These are phyloP conservation scores for Ceratocystis harringtonii DNA, from an alignment of 2,329 filamentous ascomycete genomes.

Conservation along the genomic window DNA sequence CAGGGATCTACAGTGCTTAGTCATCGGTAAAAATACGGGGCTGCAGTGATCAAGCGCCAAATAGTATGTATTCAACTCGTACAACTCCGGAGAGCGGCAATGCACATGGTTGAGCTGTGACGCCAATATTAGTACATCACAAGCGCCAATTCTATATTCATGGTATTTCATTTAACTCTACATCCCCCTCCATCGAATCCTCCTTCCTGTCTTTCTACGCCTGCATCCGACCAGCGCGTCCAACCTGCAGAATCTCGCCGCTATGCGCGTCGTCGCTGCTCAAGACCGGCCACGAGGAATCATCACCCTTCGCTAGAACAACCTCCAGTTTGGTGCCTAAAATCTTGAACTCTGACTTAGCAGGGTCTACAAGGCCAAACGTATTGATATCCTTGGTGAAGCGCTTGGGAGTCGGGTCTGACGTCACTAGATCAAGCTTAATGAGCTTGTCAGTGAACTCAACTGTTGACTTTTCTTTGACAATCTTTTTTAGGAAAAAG, in stretches of 20 bases:
- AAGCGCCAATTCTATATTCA: neutral
- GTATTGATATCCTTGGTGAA: constrained; percentile 61
- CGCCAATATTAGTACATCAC: neutral
- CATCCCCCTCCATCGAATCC: neutral
- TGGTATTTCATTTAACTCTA: neutral
- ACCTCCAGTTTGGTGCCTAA: constrained; percentile 83
- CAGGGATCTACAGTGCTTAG: too few species aligned
- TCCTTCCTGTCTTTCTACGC: neutral
- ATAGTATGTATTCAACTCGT: too few species aligned
- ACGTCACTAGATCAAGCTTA: constrained; percentile 69
- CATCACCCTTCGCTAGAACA: constrained; percentile 55
- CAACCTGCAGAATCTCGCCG: constrained; percentile 77
- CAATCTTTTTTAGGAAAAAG: constrained; percentile 93
- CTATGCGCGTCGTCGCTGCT: constrained; percentile 56
- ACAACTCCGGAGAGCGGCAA: too few species aligned
- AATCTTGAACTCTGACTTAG: constrained; percentile 62
- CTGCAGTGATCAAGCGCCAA: too few species aligned
- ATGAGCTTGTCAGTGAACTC: constrained; percentile 50
- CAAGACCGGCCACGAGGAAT: constrained; percentile 70
- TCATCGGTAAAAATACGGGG: too few species aligned
- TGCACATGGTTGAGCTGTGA: too few species aligned
- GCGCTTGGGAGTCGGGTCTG: constrained; percentile 60
- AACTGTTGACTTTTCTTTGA: constrained; percentile 62
- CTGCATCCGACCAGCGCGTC: constrained; percentile 48
- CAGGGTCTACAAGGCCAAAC: constrained; percentile 60